A percentile compares a stretch with the other conserved stretches of the same genome.
phyloP scores from a whole-genome alignment of 2,329 filamentous ascomycete genomes.

The Pseudogymnoascus sp. region DNA sequence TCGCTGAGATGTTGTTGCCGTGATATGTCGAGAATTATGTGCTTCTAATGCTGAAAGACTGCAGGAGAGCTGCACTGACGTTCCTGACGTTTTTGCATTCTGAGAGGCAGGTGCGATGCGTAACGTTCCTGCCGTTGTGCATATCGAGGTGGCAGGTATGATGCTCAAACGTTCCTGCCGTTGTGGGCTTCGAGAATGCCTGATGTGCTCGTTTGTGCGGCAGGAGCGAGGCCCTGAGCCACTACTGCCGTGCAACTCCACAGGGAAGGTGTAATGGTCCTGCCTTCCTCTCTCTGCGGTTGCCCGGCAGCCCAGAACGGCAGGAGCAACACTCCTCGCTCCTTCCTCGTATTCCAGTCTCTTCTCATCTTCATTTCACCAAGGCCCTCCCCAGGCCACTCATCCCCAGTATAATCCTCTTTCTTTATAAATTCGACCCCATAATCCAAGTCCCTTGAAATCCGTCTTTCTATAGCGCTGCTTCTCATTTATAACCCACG shows the following conservation, averaged over 20 bases:
- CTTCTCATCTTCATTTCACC: neutral
- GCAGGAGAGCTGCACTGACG: neutral
- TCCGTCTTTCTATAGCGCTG: neutral
- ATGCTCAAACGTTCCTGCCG: neutral
- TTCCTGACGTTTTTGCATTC: neutral
- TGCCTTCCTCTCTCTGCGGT: neutral
- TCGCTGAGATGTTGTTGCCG: neutral
- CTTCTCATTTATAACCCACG: constrained; percentile 51
- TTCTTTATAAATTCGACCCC: neutral
- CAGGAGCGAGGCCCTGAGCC: neutral
- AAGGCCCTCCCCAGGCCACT: neutral
- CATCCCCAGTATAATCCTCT: neutral
- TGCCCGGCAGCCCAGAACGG: neutral
- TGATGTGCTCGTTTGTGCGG: neutral
- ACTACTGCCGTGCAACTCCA: neutral
- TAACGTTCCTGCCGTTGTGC: neutral
- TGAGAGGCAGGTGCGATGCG: neutral
- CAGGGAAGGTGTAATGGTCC: neutral
- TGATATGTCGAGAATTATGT: neutral
- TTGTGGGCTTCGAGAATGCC: neutral
- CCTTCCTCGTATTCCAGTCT: neutral
- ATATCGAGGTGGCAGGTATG: neutral
- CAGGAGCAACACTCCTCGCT: neutral
- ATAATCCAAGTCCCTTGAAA: neutral
- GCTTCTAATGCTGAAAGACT: neutral